phyloP scores from a whole-genome alignment of 2,329 filamentous ascomycete species.

The Aspergillus hiratsukae region DNA sequence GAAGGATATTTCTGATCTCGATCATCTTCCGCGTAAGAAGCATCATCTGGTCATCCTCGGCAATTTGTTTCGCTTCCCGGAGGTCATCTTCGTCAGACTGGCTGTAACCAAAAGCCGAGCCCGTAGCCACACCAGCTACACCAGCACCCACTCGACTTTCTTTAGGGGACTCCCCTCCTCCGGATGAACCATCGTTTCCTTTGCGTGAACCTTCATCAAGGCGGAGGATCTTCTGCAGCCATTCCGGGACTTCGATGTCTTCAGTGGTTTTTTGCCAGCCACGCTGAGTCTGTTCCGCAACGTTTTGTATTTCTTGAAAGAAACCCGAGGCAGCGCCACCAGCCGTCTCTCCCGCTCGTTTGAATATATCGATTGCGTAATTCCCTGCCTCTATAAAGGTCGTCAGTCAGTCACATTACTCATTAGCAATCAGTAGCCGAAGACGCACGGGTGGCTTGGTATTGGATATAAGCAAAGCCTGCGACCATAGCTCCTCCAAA shows the following conservation, averaged over 20 bases:
- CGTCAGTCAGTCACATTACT: conserved; percentile 5
- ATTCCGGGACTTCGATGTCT: conserved; percentile 66
- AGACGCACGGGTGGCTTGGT: conserved; percentile 79
- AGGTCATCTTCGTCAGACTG: conserved; percentile 59
- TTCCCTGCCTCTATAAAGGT: conserved; percentile 61
- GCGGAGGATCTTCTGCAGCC: conserved; percentile 70
- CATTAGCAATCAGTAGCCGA: background rate
- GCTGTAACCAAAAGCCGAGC: conserved; percentile 74
- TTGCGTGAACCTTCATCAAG: conserved; percentile 57
- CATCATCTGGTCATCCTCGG: conserved; percentile 98
- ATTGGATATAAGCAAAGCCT: conserved; percentile 87
- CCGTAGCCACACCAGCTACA: conserved; percentile 65
- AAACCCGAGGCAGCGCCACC: conserved; percentile 63
- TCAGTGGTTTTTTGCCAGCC: conserved; percentile 85
- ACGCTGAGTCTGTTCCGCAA: conserved; percentile 71
- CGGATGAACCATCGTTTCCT: conserved; percentile 39
- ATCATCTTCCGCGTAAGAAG: conserved; percentile 99
- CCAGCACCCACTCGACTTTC: conserved; percentile 50
- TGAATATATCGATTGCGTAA: conserved; percentile 72
- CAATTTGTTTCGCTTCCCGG: conserved; percentile 59
- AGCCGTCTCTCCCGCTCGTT: conserved; percentile 67
- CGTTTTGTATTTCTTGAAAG: conserved; percentile 66
- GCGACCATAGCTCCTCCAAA: conserved; percentile 86
- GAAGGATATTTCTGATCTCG: conserved; percentile 87
- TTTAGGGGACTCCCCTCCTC: conserved; percentile 49